phyloP scores from a whole-genome alignment of 352 stramenopile genomes.

The Globisporangium megalacanthum region DNA sequence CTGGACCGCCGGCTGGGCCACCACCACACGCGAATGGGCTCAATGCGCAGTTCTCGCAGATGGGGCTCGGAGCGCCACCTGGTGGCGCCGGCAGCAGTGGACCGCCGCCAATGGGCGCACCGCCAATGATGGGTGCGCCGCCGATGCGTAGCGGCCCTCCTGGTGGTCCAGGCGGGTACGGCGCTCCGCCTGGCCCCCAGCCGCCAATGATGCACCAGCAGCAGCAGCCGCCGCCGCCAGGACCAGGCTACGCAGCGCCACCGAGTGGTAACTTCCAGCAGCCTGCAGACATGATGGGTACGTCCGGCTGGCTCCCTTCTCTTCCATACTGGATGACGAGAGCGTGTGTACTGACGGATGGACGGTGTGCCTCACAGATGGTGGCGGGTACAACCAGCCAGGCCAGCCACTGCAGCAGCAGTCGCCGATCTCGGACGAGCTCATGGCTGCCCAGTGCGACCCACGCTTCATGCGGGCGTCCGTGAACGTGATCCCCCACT shows the following conservation, averaged over 20 bases:
- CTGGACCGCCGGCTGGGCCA: slow-evolving; percentile 5
- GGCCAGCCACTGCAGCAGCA: slow-evolving; percentile 37
- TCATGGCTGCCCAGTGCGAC: slow-evolving; percentile 70
- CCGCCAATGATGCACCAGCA: slow-evolving; percentile 25
- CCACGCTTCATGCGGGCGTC: slow-evolving; percentile 81
- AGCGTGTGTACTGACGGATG: background rate
- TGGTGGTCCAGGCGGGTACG: slow-evolving; percentile 5
- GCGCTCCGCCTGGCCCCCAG: background rate
- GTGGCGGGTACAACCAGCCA: slow-evolving; percentile 41
- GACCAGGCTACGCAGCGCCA: slow-evolving; percentile 22
- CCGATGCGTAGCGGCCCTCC: slow-evolving; percentile 12
- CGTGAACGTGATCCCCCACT: slow-evolving; percentile 71
- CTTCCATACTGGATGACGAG: background rate
- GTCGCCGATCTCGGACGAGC: slow-evolving; percentile 53
- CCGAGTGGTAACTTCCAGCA: slow-evolving; percentile 84
- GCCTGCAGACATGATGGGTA: slow-evolving; percentile 69
- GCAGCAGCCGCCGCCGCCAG: slow-evolving; percentile 19
- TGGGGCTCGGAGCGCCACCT: slow-evolving; percentile 48
- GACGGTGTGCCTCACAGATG: slow-evolving; percentile 24
- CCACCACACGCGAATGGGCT: slow-evolving; percentile 27
- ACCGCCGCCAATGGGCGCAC: slow-evolving; percentile 26
- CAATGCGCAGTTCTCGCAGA: slow-evolving; percentile 58
- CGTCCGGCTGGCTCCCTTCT: slow-evolving; percentile 10
- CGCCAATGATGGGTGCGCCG: slow-evolving; percentile 16
- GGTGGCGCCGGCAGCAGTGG: slow-evolving; percentile 1